Evolutionary conservation across 169 alveolate genomes (phyloP).

Genomic region (Plasmodium reichenowi): DNA sequence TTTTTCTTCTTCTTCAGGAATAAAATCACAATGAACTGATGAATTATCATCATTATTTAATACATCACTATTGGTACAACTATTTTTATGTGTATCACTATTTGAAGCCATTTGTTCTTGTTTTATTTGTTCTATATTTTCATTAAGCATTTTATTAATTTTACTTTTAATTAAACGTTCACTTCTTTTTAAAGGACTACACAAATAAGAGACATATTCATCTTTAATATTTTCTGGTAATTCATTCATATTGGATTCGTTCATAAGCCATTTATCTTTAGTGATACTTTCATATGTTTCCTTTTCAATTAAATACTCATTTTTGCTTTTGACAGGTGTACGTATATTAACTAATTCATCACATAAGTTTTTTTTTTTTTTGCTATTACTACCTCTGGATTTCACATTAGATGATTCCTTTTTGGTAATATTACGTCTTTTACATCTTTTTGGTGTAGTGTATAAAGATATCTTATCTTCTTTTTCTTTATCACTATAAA

Average conservation of each 20-base stretch:
- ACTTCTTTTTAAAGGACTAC: conserved; percentile 65
- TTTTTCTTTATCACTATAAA: conserved; percentile 29
- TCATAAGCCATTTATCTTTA: conserved; percentile 46
- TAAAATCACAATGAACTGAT: conserved; percentile 19
- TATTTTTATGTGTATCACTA: conserved; percentile 5
- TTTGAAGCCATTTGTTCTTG: not conserved
- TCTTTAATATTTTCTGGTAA: conserved; percentile 51
- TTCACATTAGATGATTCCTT: not conserved
- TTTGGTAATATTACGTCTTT: conserved; percentile 6
- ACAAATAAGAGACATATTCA: conserved; percentile 56
- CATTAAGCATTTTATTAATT: conserved; percentile 64
- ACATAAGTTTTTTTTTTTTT: conserved; percentile 32
- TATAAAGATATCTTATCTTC: conserved; percentile 24
- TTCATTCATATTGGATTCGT: conserved; percentile 54
- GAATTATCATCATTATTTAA: not conserved
- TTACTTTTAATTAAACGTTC: conserved; percentile 50
- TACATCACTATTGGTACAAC: not conserved
- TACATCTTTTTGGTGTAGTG: conserved; percentile 43
- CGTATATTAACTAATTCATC: conserved; percentile 27
- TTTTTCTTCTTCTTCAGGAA: conserved; percentile 71
- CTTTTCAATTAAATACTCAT: conserved; percentile 1
- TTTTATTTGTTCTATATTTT: conserved; percentile 16
- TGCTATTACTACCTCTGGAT: conserved; percentile 4
- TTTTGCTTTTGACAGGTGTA: conserved; percentile 42
- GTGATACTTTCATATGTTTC: no score